Base-by-base conservation (phyloP, 2,329 filamentous ascomycete genomes). In the Chaetomium globosum region DNA sequence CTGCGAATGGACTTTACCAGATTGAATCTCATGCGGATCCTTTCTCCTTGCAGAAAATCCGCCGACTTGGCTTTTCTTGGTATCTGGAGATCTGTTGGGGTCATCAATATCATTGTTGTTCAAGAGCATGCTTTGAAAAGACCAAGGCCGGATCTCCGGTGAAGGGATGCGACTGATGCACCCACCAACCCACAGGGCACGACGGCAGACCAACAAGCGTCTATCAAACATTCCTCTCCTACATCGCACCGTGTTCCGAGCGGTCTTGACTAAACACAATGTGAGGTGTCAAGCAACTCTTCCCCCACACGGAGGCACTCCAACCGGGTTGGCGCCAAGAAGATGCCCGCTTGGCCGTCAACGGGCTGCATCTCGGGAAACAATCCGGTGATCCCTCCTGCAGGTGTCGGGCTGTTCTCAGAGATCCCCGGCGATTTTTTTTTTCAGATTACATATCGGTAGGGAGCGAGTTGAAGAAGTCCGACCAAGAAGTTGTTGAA, bases 61-160 rank as follows among this genome's bases (percentile, higher is more conserved):
- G 65, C 67, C 65, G 67, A 63, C 67, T 69, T 65, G 67, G 67
- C 65, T 58, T 65, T 56, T 64, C 61, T 61, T 64, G 54, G 62
- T 60, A 39, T 64, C 39, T 60, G 51, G 51, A 60, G 49, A 60
- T 56, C 57, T 43, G 31, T 28, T 28, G 49, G 31, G 19, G 21
- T n/a, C 52, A n/a, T 10, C 46, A 54, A 57, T 53, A 57, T 63
- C 53, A 54, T 19, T 19, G 46, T 52, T 16, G 43, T 19, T 52
- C 39, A 39, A 33, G 9, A 33, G 39, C 16, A 43, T 6, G n/a
- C 8, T 28, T 31, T 6, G 16, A 21, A 49, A 48, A 12, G 12
- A 39, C 33, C 2, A 28, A 26, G 10, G 8, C 21, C 51, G 13
- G 53, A 56, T 53, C 51, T 53, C 26, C 26, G 51, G 28, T 31